These are phyloP conservation scores for Xerocomellus chrysenteron DNA, from an alignment of 768 basidiomycete genomes.

Conservation along the genomic window DNA sequence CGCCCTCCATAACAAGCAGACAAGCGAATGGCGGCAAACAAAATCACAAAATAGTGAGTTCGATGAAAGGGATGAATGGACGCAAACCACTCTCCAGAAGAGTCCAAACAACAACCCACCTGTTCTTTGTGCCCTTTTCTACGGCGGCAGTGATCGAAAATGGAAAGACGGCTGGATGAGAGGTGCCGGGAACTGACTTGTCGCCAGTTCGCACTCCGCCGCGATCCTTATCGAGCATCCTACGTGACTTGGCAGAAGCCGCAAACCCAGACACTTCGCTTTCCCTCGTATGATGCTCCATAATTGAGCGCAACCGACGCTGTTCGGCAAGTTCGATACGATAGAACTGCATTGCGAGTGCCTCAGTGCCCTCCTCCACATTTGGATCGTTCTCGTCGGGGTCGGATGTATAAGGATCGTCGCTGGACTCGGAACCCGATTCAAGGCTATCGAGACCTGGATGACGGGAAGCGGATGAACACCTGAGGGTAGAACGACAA, in stretches of 20 bases:
- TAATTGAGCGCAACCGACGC: constrained; percentile 80
- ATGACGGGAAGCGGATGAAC: constrained; percentile 10
- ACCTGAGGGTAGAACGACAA: constrained; percentile 40
- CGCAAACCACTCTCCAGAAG: background rate
- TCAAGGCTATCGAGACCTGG: constrained; percentile 18
- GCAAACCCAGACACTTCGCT: constrained; percentile 25
- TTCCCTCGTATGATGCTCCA: constrained; percentile 86
- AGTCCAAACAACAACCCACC: constrained; percentile 45
- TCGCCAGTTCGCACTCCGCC: constrained; percentile 1
- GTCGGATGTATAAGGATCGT: constrained; percentile 32
- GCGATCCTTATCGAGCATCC: background rate
- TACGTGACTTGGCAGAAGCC: constrained; percentile 9
- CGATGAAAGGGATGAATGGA: background rate
- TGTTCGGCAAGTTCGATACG: constrained; percentile 91
- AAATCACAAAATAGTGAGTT: background rate
- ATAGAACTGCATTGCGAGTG: constrained; percentile 91
- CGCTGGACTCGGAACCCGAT: constrained; percentile 36
- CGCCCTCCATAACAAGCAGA: background rate
- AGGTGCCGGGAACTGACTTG: constrained; percentile 21
- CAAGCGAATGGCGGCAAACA: background rate
- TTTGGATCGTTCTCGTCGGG: constrained; percentile 38
- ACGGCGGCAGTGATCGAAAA: constrained; percentile 95
- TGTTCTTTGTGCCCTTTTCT: constrained; percentile 92
- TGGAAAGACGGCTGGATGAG: constrained; percentile 48
- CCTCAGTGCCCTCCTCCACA: constrained; percentile 69